Base-by-base conservation (phyloP, 805 yeast genomes). In the Starmerella potacharoeniae region DNA sequence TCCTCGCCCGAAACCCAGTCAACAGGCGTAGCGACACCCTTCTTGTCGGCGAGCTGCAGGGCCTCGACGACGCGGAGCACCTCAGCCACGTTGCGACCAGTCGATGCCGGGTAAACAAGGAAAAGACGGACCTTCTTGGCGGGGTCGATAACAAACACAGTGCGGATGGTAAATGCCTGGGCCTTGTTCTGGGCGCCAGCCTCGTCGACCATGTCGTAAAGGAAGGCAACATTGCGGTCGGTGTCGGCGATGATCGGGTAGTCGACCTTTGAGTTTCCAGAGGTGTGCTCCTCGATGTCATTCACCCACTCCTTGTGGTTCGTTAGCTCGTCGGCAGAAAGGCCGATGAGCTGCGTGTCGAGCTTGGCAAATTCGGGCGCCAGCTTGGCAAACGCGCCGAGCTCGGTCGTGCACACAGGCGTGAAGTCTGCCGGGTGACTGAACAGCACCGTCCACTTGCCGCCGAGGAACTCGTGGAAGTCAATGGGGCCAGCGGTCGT, bases 351-450 rank as follows among this genome's bases (percentile, higher is more conserved):
- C 76, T 89, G 88, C 69, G 84, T 86, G 68, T 81, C 80, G 77
- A 96, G 82, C 73, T 83, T 76, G 67, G 83, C 81, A 66, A 89
- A 89, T 71, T 89, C 96, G 54, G 89, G 87, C 75, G 87, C 86
- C 73, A 88, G 79, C 65, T 82, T 79, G 60, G 96, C 89, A 66
- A 89, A 90, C 22, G 95, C 96, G 63, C 96, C 96, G 68, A 89
- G 78, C 75, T 89, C 97, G 55, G 96, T 89, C 66, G 96, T 90
- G 73, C 97, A 89, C 54, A 89, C 96, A 49, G 97, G 97, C 17
- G 97, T 89, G 77, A 87, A 90, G 71, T 89, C 97, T 54, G 89
- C 96, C 59, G 97, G 97, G 72, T 89, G 97, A 30, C 95, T 86
- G 74, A 89, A 89, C 66, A 89, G 76, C 51, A 89, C 82, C 49